Evolutionary conservation across 495 filamentous ascomycete genomes (phyloP), one percentile per base, ranked within the genome.

Genomic region (Xeromyces bisporus): DNA sequence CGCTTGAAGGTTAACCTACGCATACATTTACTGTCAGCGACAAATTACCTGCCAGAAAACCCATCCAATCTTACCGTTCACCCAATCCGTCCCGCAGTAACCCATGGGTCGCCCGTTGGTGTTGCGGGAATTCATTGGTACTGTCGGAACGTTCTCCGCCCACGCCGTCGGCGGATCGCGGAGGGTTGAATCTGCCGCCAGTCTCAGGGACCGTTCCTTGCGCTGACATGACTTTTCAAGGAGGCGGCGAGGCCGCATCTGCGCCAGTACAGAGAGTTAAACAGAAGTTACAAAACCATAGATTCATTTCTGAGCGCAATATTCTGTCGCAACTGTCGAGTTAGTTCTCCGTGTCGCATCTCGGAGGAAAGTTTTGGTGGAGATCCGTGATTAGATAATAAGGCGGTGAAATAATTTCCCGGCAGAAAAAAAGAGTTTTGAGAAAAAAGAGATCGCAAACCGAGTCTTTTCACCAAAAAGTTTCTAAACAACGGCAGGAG

Each of bases 1-100:
- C 78, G 75, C 59, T 91, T 89, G 60, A 93, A 93, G 11, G 77
- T 73, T 31, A 84, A 64, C 2, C 80, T 79, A 36, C 44, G 32
- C 7, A 24, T 26, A 15, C 7, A 29, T 3, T 3, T 12, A 2
- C 12, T 16, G 14, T 28, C 14, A 28, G 26, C 13, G 16, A 1
- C 23, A 6, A 39, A 36, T 17, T 29, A 20, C 32, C 3, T 3
- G 12, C 3, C 4, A 18, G 2, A 12, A 21, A 29, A 6, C 2
- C 11, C 11, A 29, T 6, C 6, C 3, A 15, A 16, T 24, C 51
- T 40, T 37, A 66, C 62, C 58, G 59, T 31, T 64, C 63, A 47
- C 48, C 46, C 28, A 61, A 42, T 31, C 65, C 56, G 32, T 61
- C 60, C 28, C 50, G 47, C 10, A 73, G 51, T 24, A 67, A 58